phyloP scores from a whole-genome alignment of 495 filamentous ascomycete genomes.

The Schizothecium vesticola region DNA sequence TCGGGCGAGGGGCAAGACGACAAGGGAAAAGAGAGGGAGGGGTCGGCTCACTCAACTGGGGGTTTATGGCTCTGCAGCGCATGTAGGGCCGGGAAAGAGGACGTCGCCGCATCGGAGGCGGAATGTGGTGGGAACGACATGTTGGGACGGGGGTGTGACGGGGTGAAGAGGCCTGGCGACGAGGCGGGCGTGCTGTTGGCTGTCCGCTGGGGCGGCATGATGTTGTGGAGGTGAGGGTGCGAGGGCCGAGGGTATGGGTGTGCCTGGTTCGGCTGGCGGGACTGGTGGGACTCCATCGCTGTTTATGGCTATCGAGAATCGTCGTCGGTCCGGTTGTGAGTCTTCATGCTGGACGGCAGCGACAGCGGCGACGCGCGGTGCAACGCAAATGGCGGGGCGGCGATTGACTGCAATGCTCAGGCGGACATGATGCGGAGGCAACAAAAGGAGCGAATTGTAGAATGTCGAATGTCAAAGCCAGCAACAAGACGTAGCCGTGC shows the following conservation, averaged over 20 bases:
- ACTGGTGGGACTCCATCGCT: slow-evolving; percentile 32
- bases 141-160: slow-evolving; percentile 38
- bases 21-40: neutral
- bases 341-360: slow-evolving; percentile 29
- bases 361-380: slow-evolving; percentile 8
- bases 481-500: neutral
- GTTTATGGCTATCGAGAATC: slow-evolving; percentile 17
- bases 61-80: slow-evolving; percentile 58
- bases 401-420: neutral
- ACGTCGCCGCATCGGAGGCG: slow-evolving; percentile 46
- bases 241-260: slow-evolving; percentile 29
- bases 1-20: neutral
- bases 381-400: slow-evolving; percentile 8
- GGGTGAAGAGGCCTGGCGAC: slow-evolving; percentile 63
- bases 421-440: neutral
- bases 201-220: slow-evolving; percentile 40
- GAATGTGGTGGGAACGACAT: slow-evolving; percentile 31
- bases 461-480: neutral
- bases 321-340: slow-evolving; percentile 10
- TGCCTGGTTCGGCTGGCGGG: slow-evolving; percentile 24
- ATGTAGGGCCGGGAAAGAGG: slow-evolving; percentile 46
- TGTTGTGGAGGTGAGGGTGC: slow-evolving; percentile 36
- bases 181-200: slow-evolving; percentile 63
- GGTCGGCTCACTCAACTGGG: slow-evolving; percentile 46
- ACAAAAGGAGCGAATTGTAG: neutral